Percentiles rank a stretch among this genome's conserved stretches.
Evolutionary conservation across 139 green algal species (phyloP).

Genomic region (Micractinium sp.): DNA sequence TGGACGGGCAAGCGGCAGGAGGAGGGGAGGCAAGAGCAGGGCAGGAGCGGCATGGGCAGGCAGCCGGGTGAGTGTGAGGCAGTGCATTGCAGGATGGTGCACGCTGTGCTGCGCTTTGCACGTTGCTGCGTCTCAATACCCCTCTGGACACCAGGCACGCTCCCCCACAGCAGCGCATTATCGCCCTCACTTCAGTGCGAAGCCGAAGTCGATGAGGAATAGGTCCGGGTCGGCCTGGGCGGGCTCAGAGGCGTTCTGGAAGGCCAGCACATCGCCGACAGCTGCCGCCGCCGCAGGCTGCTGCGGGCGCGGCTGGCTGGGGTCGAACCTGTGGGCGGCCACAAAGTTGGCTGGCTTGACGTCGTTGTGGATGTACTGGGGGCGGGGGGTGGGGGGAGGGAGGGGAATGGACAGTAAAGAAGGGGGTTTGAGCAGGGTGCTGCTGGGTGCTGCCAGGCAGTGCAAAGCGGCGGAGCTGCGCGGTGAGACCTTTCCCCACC

Average conservation of each 20-base stretch:
- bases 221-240: background rate
- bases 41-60: background rate
- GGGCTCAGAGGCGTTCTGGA: background rate
- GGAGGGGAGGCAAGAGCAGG: background rate
- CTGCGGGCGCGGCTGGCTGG: background rate
- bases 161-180: no score
- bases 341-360: constrained; percentile 59
- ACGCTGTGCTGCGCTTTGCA: background rate
- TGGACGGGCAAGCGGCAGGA: background rate
- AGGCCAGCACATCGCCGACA: background rate
- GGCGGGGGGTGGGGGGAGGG: background rate
- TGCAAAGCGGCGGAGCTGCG: background rate
- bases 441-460: background rate
- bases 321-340: background rate
- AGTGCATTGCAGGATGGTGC: background rate
- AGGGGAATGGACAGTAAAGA: background rate
- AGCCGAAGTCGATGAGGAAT: constrained; percentile 43
- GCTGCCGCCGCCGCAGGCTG: no score
- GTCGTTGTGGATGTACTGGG: constrained; percentile 46
- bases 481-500: background rate
- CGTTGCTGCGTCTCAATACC: no score
- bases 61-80: background rate
- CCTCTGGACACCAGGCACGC: no score
- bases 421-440: background rate
- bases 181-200: constrained; percentile 14